A percentile compares a stretch with the other conserved stretches of the same genome.
These are phyloP conservation scores for Amborella trichopoda DNA, from an alignment of 164 flowering plant genomes.

Conservation along the genomic window DNA sequence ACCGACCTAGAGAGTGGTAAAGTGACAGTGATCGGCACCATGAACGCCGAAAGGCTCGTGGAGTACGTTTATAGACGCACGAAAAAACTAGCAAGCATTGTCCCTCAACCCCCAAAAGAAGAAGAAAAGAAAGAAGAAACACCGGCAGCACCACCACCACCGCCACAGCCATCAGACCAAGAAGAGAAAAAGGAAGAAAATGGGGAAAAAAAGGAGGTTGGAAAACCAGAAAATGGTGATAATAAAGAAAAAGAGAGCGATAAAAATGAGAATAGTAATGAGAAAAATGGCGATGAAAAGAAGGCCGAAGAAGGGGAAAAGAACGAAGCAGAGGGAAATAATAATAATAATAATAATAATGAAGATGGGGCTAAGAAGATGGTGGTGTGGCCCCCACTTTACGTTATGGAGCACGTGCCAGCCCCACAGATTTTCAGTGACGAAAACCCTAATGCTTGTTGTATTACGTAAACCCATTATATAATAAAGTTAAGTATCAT, in stretches of 20 bases:
- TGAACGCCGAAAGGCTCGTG: conserved; percentile 67
- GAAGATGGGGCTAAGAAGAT: conserved; percentile 53
- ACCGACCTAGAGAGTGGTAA: conserved; percentile 54
- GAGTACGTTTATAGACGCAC: conserved; percentile 82
- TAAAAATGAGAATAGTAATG: conserved; percentile 3
- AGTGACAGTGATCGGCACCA: conserved; percentile 80
- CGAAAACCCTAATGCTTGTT: conserved; percentile 93
- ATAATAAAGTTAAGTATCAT: no score
- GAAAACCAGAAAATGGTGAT: conserved; percentile 2
- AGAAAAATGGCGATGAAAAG: conserved; percentile 6
- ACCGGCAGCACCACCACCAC: conserved; percentile 15
- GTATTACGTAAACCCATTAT: conserved; percentile 35
- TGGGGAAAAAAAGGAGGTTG: conserved; percentile 1
- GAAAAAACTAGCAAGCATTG: conserved; percentile 63
- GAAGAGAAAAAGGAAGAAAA: conserved; percentile 24
- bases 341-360: neutral
- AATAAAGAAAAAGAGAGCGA: conserved; percentile 15
- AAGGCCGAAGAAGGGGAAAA: conserved; percentile 11
- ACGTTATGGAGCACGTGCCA: conserved; percentile 66
- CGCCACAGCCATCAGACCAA: no score
- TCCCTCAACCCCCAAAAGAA: conserved; percentile 44
- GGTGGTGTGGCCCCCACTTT: conserved; percentile 54
- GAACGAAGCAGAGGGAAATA: conserved; percentile 8
- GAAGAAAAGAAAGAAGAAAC: conserved; percentile 25
- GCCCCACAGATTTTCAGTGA: conserved; percentile 91